Evolutionary conservation across 495 filamentous ascomycete genomes (phyloP), one percentile per base, ranked within the genome.

Genomic region (Lasiosphaeria miniovina): DNA sequence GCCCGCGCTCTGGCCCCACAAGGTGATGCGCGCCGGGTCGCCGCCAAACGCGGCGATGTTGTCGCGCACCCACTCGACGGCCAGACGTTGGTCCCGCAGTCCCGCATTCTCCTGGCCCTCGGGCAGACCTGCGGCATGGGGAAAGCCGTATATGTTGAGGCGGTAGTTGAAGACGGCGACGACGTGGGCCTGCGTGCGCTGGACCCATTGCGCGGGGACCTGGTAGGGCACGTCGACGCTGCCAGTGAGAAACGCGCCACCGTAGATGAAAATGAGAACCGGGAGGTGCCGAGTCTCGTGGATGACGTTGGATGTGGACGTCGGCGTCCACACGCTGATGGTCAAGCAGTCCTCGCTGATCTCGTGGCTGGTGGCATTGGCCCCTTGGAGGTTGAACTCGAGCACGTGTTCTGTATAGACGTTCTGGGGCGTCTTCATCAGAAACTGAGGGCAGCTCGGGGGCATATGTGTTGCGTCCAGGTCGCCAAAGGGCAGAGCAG

Each of bases 131-230:
- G 61, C 66, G 24, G 70, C 66, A 36, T 67, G 77, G 31, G 84
- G 83, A 50, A 84, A 87, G 31, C 84, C 81, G 62, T 88, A 86
- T 58, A 89, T 81, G 66, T 86, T 86, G 54, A 87, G 61, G 6
- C 86, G 84, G 66, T 88, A 88, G 69, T 88, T 88, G 68, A 87
- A 77, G 5, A 77, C 75, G 12, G 88, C 82, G 56, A 88, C 80
- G 24, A 90, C 75, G 33, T 86, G 75, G 40, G 76, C 73, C 52
- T 85, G 71, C 61, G 53, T 77, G 57, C 61, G 78, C 74, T 71
- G 78, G 62, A 67, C 70, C 65, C 62, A 75, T 41, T 38, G 74
- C 71, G 60, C 74, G 63, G 71, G 71, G 17, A 67, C 59, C 34
- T 68, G 65, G 55, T 62, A 67, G 2, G 65, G 67, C 8, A 64